Base-by-base conservation (phyloP, 163 green algal species). In the Prototheca stagnorum region DNA sequence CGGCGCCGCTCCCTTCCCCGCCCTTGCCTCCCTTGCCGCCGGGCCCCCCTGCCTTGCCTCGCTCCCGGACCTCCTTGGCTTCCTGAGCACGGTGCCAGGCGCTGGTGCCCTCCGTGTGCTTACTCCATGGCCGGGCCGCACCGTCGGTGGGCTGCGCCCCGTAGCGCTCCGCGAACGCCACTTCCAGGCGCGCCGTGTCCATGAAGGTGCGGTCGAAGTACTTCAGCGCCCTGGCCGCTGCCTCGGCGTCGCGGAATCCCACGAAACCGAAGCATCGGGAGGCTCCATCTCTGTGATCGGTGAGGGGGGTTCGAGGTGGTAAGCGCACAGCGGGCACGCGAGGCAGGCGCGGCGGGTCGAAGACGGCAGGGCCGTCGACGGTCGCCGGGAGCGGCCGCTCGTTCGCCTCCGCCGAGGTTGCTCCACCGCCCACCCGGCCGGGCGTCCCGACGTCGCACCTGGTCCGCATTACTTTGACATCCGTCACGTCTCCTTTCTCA, bases 241-340 rank as follows among this genome's bases (percentile, higher is more conserved):
- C 65, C 8, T 77, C 72, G 16, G 64, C 69, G 0, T 65, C 79
- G 15, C 69, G 76, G 72, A 85, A 97, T 29, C 91, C 91, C 3
- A 99, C 72, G 63, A 99, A 99, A 3, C 67, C 88, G 65, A 99
- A 86, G 47, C 86, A 75, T 5, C 91, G 72, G 11, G 88, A 95
- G 17, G 62, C 49, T 15, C 88, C 88, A 58, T 94, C 82, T 56
- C 84, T 96, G 75, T 41, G 35, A 19, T 11, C 4, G 6, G 43
- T 12, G 26, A 21, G 47, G 11, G 31, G 31, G 31, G 31, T 37
- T n/a, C n/a, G n/a, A 37, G 31, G 12, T 37, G 31, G 12, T 9
- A 37, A 37, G 31, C 31, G 31, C 31, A 37, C 31, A 37, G 9
- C 9, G 12, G 12, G 31, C 12, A 9, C 9, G 31, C 9, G 31